Percentiles rank a stretch among this genome's conserved stretches.
phyloP scores from a whole-genome alignment of 495 filamentous ascomycete genomes.

The Hypoxylon fuscum region DNA sequence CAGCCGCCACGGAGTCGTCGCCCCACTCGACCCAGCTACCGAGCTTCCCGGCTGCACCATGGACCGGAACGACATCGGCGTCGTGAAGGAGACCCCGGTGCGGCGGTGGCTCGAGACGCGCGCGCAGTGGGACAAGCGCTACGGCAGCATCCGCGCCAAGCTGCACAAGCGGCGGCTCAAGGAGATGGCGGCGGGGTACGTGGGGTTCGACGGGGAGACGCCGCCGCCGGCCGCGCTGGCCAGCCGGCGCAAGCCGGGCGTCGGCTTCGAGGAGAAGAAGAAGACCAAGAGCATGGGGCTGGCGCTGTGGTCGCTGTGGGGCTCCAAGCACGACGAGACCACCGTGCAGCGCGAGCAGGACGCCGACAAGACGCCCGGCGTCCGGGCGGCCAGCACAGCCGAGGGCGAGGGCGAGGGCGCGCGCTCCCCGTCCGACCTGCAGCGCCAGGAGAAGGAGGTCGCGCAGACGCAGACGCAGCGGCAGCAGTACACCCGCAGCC shows the following conservation, averaged over 20 bases:
- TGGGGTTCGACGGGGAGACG: constrained; percentile 74
- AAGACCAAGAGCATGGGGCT: constrained; percentile 76
- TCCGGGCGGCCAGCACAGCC: constrained; percentile 35
- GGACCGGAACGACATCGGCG: constrained; percentile 70
- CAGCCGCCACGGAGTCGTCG: constrained; percentile 76
- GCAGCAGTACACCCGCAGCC: constrained; percentile 36
- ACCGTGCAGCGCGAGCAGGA: constrained; percentile 65
- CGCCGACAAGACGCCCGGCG: constrained; percentile 43
- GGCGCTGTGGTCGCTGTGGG: constrained; percentile 84
- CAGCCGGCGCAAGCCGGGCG: constrained; percentile 66
- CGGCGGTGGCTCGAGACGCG: constrained; percentile 82
- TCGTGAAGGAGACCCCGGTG: constrained; percentile 81
- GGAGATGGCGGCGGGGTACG: constrained; percentile 74
- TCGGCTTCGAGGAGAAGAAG: constrained; percentile 53
- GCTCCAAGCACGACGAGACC: constrained; percentile 84
- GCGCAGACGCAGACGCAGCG: constrained; percentile 8
- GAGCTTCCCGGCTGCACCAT: constrained; percentile 71
- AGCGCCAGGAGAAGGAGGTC: constrained; percentile 41
- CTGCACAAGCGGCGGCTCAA: constrained; percentile 75
- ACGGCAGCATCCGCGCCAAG: constrained; percentile 67
- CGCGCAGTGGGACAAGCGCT: constrained; percentile 74
- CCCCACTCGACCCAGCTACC: constrained; percentile 66
- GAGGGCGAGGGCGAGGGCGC: constrained; percentile 53
- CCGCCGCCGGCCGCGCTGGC: constrained; percentile 87
- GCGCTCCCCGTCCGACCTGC: constrained; percentile 46